Evolutionary conservation across 768 basidiomycete genomes (phyloP), one percentile per base, ranked within the genome.

Genomic region (Tubosaeta sp.): DNA sequence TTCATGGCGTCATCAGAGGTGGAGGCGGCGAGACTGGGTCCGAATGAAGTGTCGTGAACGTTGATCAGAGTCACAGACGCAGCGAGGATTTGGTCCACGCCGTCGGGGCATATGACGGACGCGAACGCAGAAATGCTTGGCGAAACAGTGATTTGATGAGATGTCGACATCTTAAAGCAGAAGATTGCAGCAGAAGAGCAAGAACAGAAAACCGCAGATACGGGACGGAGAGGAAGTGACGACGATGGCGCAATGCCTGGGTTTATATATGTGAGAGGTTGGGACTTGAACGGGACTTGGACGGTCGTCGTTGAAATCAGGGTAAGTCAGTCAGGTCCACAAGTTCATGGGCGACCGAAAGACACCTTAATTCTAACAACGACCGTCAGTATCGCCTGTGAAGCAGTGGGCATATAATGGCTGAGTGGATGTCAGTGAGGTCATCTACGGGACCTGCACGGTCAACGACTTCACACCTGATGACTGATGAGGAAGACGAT

Each of bases 241-340:
- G 49, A 27, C 10, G 4, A 35, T 9, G 11, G 6, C 33, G 12
- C 14, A 11, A 12, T 10, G 32, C 6, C 37, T 34, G 14, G 38
- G 46, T 48, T 62, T 59, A 49, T 42, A 54, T 52, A 43, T 26
- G 31, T 31, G 25, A 54, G 29, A 45, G 14, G 38, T 51, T 46
- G 25, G 10, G 19, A 13, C 51, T 49, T 32, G 12, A 38, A 39
- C 61, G 17, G 43, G 14, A n/a, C 6, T 14, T 43, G 7, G 19
- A 16, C 3, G 29, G 39, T 42, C 49, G 31, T 47, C 14, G 25
- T 43, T 46, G 34, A 43, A 48, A 50, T 45, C 19, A 25, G 46
- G 34, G 9, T 9, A n/a, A n/a, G 10, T 29, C 41, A 31, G 25
- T 14, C 14, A 33, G 44, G 2, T 44, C 29, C 50, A 43, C 26